phyloP scores from a whole-genome alignment of 352 stramenopile genomes.

The Phytophthora pini region DNA sequence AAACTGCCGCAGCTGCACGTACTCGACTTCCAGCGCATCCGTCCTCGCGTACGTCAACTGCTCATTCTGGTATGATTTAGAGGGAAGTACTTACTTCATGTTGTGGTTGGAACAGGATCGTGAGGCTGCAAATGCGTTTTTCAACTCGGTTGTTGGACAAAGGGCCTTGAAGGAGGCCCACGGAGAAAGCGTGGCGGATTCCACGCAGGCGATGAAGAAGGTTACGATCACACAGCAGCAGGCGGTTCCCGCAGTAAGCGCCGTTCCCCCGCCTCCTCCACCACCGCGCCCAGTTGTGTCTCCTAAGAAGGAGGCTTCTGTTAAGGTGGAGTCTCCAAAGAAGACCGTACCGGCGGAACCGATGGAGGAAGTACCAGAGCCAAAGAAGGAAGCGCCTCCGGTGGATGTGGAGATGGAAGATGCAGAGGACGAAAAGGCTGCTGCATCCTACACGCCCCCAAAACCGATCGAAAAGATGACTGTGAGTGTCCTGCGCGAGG shows the following conservation, averaged over 20 bases:
- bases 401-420: slow-evolving; percentile 70
- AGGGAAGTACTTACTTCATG: background rate
- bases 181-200: slow-evolving; percentile 41
- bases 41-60: slow-evolving; percentile 60
- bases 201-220: slow-evolving; percentile 57
- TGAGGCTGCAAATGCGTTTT: slow-evolving; percentile 74
- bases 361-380: slow-evolving; percentile 27
- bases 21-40: slow-evolving; percentile 89
- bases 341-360: slow-evolving; percentile 23
- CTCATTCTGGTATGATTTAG: background rate
- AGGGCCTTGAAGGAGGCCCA: slow-evolving; percentile 64
- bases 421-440: slow-evolving; percentile 31
- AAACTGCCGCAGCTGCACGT: slow-evolving; percentile 87
- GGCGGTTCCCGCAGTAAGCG: slow-evolving; percentile 20
- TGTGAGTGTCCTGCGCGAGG: slow-evolving; percentile 68
- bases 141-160: slow-evolving; percentile 78
- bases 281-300: slow-evolving; percentile 26
- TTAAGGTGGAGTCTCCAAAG: slow-evolving; percentile 24
- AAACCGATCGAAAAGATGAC: slow-evolving; percentile 86
- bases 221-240: slow-evolving; percentile 42
- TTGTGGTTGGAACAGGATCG: slow-evolving; percentile 61
- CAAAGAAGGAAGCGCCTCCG: slow-evolving; percentile 23
- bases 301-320: slow-evolving; percentile 19
- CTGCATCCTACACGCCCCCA: slow-evolving; percentile 62
- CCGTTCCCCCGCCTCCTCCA: slow-evolving; percentile 38